Base-by-base conservation (phyloP, 2,329 filamentous ascomycete genomes). In the Aspergillus glaucus region DNA sequence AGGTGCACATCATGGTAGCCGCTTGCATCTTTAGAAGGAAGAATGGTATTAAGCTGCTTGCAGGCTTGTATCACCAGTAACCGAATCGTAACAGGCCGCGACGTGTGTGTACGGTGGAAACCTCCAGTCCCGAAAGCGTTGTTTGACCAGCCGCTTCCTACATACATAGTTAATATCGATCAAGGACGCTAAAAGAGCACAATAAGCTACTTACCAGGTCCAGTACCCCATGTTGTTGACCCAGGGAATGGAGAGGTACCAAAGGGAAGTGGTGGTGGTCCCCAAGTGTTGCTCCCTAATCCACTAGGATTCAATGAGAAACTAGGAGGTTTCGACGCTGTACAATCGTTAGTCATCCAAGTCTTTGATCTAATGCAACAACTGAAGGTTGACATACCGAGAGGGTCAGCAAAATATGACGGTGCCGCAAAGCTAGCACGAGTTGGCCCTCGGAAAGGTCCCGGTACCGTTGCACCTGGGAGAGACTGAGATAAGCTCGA, bases 11-110 rank as follows among this genome's bases (percentile, higher is more conserved):
- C 80, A 49, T 92, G 80, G 64, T 85, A 95, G 8, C 82, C 83
- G 44, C 84, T 79, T 9, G 70, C 63, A 42, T 76, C 62, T 58
- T 68, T 68, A 40, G 55, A 61, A 17, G 65, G 61, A 50, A 64
- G 69, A 44, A 64, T 70, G 14, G 34, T 4, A 41, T 73, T 69
- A n/a, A 84, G 66, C 46, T 79, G 73, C 63, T 87, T 86, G 74
- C 88, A 95, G 3, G 87, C 87, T 45, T 84, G 80, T 56, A 88
- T 91, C 15, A 95, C 80, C 65, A 89, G 79, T 50, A 86, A 74
- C 37, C 89, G 84, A 46, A 94, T 77, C 1, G 80, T 75, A 14
- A 89, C 78, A 17, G 86, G 81, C 10, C 86, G 80, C 43, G 84
- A 82, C 46, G 83, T 79, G 46, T 74, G 71, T 4, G 76, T 70